These are phyloP conservation scores for Astathelohania contejeani DNA, from an alignment of 371 early-diverging fungal species.

Conservation along the genomic window DNA sequence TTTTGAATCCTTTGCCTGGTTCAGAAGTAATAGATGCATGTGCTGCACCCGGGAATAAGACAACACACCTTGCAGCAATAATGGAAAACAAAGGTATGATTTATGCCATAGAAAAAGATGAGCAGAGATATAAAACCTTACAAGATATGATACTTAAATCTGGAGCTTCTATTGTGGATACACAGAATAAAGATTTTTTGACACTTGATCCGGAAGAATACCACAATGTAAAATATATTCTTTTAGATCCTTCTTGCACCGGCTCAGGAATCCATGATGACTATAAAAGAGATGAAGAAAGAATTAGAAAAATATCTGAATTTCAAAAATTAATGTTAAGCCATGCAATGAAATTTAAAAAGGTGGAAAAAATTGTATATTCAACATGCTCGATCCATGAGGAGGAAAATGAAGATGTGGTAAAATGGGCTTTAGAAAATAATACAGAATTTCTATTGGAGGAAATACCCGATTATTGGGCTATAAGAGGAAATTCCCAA, in stretches of 20 bases:
- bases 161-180: constrained; percentile 58
- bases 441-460: constrained; percentile 48
- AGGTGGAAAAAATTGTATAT: constrained; percentile 64
- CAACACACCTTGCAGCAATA: constrained; percentile 67
- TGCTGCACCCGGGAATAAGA: constrained; percentile 96
- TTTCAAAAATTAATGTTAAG: constrained; percentile 46
- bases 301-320: constrained; percentile 53
- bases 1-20: constrained; percentile 59
- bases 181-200: constrained; percentile 54
- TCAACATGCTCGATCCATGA: constrained; percentile 79
- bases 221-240: constrained; percentile 61
- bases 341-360: constrained; percentile 55
- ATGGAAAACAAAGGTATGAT: constrained; percentile 69
- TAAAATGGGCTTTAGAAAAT: constrained; percentile 51
- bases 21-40: constrained; percentile 76
- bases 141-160: constrained; percentile 56
- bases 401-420: constrained; percentile 86
- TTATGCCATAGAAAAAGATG: constrained; percentile 74
- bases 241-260: constrained; percentile 90
- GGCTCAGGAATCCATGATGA: constrained; percentile 65
- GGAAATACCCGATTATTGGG: constrained; percentile 53
- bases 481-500: constrained; percentile 9
- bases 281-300: constrained; percentile 54
- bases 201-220: constrained; percentile 5
- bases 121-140: constrained; percentile 61